phyloP scores from a whole-genome alignment of 2,329 filamentous ascomycete species.

The Claviceps monticola region DNA sequence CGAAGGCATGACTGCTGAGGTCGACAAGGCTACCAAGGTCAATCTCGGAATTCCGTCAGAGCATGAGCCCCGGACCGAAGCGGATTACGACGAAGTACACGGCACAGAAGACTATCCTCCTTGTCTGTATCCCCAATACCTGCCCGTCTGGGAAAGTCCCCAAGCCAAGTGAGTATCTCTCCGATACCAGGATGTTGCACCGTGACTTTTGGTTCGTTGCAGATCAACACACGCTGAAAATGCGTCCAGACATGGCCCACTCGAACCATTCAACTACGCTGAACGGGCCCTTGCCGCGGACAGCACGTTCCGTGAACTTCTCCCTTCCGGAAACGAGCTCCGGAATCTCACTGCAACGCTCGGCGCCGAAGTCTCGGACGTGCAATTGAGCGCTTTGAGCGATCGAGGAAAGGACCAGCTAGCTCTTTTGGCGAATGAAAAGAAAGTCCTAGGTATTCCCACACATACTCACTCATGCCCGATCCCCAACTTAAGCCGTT shows the following conservation, averaged over 20 bases:
- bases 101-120: not conserved
- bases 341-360: conserved; percentile 44
- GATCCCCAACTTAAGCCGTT: too few relatives aligned
- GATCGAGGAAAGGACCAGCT: conserved; percentile 51
- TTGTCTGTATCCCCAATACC: not conserved
- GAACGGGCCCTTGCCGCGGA: not conserved
- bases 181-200: not conserved
- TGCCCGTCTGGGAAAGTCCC: not conserved
- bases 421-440: conserved; percentile 49
- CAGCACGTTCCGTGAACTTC: not conserved
- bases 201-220: not conserved
- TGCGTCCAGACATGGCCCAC: not conserved
- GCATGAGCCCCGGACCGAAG: not conserved
- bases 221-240: not conserved
- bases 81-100: not conserved
- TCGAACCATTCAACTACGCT: not conserved
- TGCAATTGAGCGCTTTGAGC: conserved; percentile 50
- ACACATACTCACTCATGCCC: not conserved
- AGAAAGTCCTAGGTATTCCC: conserved; percentile 56
- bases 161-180: not conserved
- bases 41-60: not conserved
- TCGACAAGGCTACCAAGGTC: not conserved
- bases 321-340: not conserved
- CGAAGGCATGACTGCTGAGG: not conserved
- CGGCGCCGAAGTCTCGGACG: conserved; percentile 47